Percentiles rank a stretch among this genome's conserved stretches.
Conservation (phyloP, 2,329 filamentous ascomycete genomes). For the Aspergillus jensenii region DNA sequence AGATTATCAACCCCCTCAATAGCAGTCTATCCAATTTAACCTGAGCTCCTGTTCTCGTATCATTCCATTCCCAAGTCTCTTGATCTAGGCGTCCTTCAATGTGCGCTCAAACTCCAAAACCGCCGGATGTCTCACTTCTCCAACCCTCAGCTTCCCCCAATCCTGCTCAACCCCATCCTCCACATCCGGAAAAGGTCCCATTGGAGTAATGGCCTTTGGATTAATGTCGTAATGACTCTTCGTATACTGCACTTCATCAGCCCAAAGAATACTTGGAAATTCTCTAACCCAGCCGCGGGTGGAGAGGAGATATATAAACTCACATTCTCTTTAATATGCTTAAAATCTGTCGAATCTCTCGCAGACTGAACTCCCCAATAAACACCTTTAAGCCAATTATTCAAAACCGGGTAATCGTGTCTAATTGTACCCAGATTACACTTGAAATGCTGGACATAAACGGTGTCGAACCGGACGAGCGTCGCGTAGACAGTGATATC, state of each 20-base stretch:
- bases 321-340: slow-evolving; percentile 65
- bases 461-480: slow-evolving; percentile 59
- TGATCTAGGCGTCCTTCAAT: not conserved
- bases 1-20: too few species aligned
- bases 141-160: slow-evolving; percentile 47
- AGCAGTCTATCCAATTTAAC: too few species aligned
- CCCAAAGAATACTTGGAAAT: not conserved
- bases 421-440: slow-evolving; percentile 63
- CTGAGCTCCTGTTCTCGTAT: not conserved
- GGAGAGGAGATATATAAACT: not conserved
- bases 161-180: slow-evolving; percentile 54
- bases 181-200: slow-evolving; percentile 61
- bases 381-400: slow-evolving; percentile 61
- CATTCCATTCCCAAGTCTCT: not conserved
- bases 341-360: slow-evolving; percentile 62
- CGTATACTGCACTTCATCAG: slow-evolving; percentile 41
- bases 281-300: too few species aligned
- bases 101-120: slow-evolving; percentile 10
- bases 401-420: slow-evolving; percentile 59
- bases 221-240: slow-evolving; percentile 63
- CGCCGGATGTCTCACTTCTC: slow-evolving; percentile 9
- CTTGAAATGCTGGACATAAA: slow-evolving; percentile 68
- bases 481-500: slow-evolving; percentile 60
- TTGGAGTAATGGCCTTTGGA: slow-evolving; percentile 61
- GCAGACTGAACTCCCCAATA: slow-evolving; percentile 60